Base-by-base conservation (phyloP, 2,329 filamentous ascomycete species). In the Exophiala viscosa region DNA sequence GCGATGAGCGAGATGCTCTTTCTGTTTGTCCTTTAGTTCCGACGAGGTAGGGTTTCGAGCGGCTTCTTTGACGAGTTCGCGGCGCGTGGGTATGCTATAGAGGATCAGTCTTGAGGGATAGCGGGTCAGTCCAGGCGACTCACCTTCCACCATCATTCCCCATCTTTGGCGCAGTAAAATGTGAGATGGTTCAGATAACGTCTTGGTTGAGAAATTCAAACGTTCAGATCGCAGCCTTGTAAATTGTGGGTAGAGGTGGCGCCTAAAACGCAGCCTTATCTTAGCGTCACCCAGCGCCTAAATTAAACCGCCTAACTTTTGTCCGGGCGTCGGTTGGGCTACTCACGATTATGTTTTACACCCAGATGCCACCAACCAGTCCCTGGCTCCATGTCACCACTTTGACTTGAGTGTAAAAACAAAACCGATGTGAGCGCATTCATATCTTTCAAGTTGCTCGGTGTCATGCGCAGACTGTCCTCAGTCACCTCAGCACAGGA, bases 61-160 rank as follows among this genome's bases (percentile, higher is more conserved):
- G 23, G 91, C 90, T 70, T 92, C 87, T 73, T 95, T 95, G 69
- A 99, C 93, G 41, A 99, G 88, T 72, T 99, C 95, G 66, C 90
- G 87, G 31, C 95, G 88, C 59, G 87, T 97, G 4, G 93, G 93
- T 62, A 99, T 99, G 62, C 89, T 84, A 60, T 15, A 45, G 36
- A 31, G 43, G 23, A 44, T 55, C 10, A 53, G 60, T 52, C 5
- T 20, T 11, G 20, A 36, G 7, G n/a, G 3, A 11, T 15, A 15
- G 33, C 14, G 35, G 18, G 6, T n/a, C 35, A 17, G 11, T 5
- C 13, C 10, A 36, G 28, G 45, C n/a, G 23, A 60, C 68, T 67
- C 62, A 78, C 77, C 77, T 92, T 68, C 93, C 93, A 63, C 93
- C 93, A 70, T 99, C 93, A 74, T 99, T 99, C 69, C 93, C 93